Evolutionary conservation across 2,329 filamentous ascomycete species (phyloP), one percentile per base, ranked within the genome.

Genomic region (Mycogone perniciosa): DNA sequence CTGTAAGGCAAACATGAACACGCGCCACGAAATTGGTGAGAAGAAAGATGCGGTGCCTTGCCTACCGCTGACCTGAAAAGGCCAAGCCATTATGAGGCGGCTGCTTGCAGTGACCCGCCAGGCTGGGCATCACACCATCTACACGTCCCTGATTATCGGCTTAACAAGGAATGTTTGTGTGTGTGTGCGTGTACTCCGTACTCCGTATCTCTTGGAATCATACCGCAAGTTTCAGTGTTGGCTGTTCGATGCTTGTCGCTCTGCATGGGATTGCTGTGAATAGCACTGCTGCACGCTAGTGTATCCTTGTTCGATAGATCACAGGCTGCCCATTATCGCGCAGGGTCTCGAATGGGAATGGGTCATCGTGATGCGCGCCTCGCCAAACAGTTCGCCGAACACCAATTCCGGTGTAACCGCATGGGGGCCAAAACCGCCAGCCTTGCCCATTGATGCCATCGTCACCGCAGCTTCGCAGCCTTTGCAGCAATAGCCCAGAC

Each of bases 401-500:
- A 10, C 20, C 3, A 20, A 20, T 20, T 20, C 20, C 20, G 20
- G 20, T 20, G 20, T 20, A 20, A 20, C 20, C 20, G 20, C 20
- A 2, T 20, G 20, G 20, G 20, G 20, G 20, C 20, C 20, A 20
- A 20, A 20, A 3, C 20, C 20, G 20, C 20, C 20, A 20, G 20
- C 20, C 20, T 20, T 20, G 20, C 20, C 2, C 20, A 20, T 20
- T 20, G 20, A 20, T 20, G 20, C 20, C 20, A 20, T 20, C 20
- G 20, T 20, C 20, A 20, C 20, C 20, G 20, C 20, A 20, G 20
- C 20, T 20, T 20, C 20, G 34, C 42, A 30, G 48, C 40, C 44
- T 41, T 35, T 50, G 48, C 48, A 50, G 34, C 8, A 11, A 38
- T 51, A 46, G 49, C 27, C 9, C 39, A 42, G 13, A n/a, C 44